Evolutionary conservation across 2,329 filamentous ascomycete genomes (phyloP).

Genomic region (Penicillium sp.): DNA sequence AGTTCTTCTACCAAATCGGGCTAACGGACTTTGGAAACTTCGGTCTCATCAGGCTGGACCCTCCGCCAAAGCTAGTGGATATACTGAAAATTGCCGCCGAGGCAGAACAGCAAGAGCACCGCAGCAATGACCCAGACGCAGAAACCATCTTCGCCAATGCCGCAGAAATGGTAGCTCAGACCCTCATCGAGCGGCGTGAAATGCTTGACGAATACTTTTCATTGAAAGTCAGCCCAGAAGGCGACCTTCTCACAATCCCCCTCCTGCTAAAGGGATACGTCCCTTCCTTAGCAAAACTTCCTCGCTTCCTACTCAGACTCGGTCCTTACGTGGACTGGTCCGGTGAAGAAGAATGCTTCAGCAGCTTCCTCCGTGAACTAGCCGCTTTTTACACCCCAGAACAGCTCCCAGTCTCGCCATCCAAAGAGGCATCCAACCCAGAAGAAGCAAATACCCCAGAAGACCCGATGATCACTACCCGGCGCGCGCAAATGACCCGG

Average conservation of each 20-base stretch:
- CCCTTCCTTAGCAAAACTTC: slow-evolving; percentile 80
- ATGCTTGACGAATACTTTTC: slow-evolving; percentile 95
- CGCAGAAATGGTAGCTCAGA: slow-evolving; percentile 62
- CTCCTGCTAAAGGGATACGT: slow-evolving; percentile 85
- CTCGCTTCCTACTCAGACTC: slow-evolving; percentile 79
- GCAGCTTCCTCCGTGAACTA: slow-evolving; percentile 78
- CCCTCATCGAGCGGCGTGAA: slow-evolving; percentile 72
- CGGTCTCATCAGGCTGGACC: slow-evolving; percentile 75
- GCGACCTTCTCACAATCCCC: slow-evolving; percentile 75
- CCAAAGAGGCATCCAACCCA: not conserved
- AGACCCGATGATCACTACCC: slow-evolving; percentile 44
- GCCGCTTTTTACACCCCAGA: slow-evolving; percentile 91
- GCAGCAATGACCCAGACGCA: slow-evolving; percentile 32
- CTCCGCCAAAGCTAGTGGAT: slow-evolving; percentile 68
- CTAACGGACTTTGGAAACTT: slow-evolving; percentile 97
- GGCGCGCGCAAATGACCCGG: slow-evolving; percentile 68
- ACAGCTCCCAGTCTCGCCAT: slow-evolving; percentile 59
- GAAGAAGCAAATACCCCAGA: slow-evolving; percentile 5
- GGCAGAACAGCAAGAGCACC: slow-evolving; percentile 58
- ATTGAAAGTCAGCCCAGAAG: slow-evolving; percentile 73
- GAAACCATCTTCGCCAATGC: slow-evolving; percentile 61
- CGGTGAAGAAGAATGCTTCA: slow-evolving; percentile 81
- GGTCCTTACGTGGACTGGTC: slow-evolving; percentile 87
- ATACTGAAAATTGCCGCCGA: slow-evolving; percentile 72
- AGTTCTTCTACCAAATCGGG: slow-evolving; percentile 94